Conservation (phyloP, 768 basidiomycete genomes). For the Xerocomus spinulosus region DNA sequence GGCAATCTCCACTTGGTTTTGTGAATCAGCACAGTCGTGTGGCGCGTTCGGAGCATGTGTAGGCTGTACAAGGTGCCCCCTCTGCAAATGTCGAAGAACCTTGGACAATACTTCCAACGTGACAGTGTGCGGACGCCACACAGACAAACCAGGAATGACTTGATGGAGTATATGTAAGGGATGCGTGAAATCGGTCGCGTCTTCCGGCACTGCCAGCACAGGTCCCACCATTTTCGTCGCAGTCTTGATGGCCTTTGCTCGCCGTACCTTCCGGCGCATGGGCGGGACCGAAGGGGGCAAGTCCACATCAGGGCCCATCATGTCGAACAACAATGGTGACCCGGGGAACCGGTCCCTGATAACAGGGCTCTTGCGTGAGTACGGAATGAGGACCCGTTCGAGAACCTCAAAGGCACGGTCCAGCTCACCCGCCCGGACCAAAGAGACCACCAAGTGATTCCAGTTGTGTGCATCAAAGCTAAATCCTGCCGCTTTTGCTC, state of each 20-base stretch:
- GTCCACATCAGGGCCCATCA: constrained; percentile 20
- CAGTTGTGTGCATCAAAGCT: constrained; percentile 86
- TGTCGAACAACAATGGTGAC: constrained; percentile 40
- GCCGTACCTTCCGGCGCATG: constrained; percentile 24
- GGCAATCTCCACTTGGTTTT: constrained; percentile 31
- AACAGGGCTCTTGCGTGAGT: constrained; percentile 34
- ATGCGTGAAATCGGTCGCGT: constrained; percentile 48
- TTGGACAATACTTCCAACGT: constrained; percentile 45
- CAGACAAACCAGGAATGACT: constrained; percentile 58
- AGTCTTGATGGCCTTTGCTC: constrained; percentile 21
- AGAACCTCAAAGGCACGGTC: constrained; percentile 80
- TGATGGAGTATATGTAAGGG: constrained; percentile 57
- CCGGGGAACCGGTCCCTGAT: constrained; percentile 30
- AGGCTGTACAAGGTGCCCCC: constrained; percentile 48
- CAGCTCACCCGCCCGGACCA: constrained; percentile 77
- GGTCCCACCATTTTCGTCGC: constrained; percentile 14
- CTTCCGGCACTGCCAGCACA: constrained; percentile 10
- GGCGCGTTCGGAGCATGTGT: constrained; percentile 25
- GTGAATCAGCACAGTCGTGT: constrained; percentile 20
- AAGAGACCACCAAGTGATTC: constrained; percentile 75
- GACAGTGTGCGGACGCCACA: constrained; percentile 59
- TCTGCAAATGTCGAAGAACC: constrained; percentile 44
- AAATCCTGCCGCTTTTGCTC: constrained; percentile 58
- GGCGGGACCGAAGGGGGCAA: constrained; percentile 28
- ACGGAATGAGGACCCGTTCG: constrained; percentile 70